Percentiles rank a stretch among this genome's conserved stretches.
phyloP scores from a whole-genome alignment of 345 rosid species.

The Erodium maritimum region DNA sequence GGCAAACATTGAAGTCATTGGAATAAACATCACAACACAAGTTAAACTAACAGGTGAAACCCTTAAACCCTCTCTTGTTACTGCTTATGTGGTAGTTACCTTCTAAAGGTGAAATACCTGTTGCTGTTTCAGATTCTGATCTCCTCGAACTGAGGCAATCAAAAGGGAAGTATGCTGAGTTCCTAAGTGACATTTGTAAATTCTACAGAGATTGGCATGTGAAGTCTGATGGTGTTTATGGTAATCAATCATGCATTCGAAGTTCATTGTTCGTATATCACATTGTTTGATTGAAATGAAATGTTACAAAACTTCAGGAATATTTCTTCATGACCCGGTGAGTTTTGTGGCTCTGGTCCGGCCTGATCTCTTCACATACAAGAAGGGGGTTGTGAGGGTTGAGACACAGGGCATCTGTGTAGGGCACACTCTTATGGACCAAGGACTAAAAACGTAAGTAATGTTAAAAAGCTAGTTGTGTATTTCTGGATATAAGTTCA shows the following conservation, averaged over 20 bases:
- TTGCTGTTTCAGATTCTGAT: slow-evolving; percentile 43
- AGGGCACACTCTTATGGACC: slow-evolving; percentile 91
- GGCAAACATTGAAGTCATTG: slow-evolving; percentile 68
- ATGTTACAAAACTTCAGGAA: slow-evolving; percentile 29
- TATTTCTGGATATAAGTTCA: no score
- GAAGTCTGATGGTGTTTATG: slow-evolving; percentile 73
- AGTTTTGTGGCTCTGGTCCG: slow-evolving; percentile 68
- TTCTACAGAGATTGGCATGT: slow-evolving; percentile 95
- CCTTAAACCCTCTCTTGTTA: slow-evolving; percentile 3
- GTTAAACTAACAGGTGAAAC: slow-evolving; percentile 56
- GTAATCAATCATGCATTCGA: slow-evolving; percentile 25
- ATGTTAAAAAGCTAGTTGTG: no score
- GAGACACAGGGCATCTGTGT: slow-evolving; percentile 83
- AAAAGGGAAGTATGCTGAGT: slow-evolving; percentile 44
- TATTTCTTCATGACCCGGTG: slow-evolving; percentile 87
- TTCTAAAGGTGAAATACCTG: slow-evolving; percentile 8
- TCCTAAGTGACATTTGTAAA: slow-evolving; percentile 64
- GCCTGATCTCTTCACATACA: slow-evolving; percentile 83
- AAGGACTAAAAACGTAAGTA: slow-evolving; percentile 62
- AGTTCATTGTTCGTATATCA: not conserved
- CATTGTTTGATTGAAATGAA: no score
- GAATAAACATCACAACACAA: slow-evolving; percentile 92
- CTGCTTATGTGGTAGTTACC: not conserved
- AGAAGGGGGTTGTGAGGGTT: slow-evolving; percentile 79
- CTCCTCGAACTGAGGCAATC: slow-evolving; percentile 49